Evolutionary conservation across 2,329 filamentous ascomycete species (phyloP).

Genomic region (Pseudogymnoascus sp.): DNA sequence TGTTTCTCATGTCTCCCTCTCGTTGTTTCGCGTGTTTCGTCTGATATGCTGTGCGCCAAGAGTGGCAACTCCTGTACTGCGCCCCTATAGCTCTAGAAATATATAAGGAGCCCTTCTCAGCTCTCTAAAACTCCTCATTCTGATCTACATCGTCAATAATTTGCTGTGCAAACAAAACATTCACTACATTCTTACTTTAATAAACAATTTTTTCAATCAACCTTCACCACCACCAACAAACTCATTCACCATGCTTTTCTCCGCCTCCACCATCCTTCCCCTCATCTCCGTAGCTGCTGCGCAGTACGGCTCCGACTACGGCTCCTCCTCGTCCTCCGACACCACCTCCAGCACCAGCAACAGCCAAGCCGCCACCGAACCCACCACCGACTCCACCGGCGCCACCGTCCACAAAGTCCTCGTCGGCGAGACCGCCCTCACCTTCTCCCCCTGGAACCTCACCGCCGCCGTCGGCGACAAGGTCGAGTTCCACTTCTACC

Average conservation of each 20-base stretch:
- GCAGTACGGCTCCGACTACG: conserved; percentile 5
- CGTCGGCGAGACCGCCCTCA: conserved; percentile 80
- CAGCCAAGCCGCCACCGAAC: conserved; percentile 4
- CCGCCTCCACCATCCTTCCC: background rate
- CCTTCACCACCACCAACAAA: background rate
- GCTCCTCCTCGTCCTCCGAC: background rate
- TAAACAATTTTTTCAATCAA: background rate
- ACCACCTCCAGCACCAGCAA: background rate
- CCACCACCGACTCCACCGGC: background rate
- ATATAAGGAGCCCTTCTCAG: background rate
- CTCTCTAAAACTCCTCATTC: background rate
- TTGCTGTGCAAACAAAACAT: conserved; percentile 3
- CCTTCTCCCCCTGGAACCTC: conserved; percentile 57
- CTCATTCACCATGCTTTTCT: background rate
- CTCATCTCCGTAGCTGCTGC: background rate
- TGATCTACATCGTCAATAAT: background rate
- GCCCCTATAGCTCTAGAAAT: background rate
- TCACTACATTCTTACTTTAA: background rate
- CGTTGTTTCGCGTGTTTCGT: background rate
- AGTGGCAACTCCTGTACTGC: background rate
- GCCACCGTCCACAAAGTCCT: conserved; percentile 44
- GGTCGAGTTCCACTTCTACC: conserved; percentile 30
- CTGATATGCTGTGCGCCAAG: background rate
- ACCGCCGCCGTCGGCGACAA: conserved; percentile 25
- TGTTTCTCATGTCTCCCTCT: background rate